Base-by-base conservation (phyloP, 768 basidiomycete genomes). In the Hygrophorus russula region DNA sequence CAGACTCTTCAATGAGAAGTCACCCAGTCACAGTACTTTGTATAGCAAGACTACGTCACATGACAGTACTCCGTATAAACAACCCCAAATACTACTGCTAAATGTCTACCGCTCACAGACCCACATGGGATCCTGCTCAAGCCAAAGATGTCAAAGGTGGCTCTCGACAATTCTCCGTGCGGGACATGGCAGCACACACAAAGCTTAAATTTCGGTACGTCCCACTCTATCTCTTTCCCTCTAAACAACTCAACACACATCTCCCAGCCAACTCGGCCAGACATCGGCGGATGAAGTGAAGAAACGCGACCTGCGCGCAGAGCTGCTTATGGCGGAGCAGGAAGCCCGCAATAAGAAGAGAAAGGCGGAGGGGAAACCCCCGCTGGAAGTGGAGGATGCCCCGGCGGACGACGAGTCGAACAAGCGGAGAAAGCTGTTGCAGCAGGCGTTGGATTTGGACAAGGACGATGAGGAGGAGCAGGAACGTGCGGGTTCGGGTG, bases 101-200 rank as follows among this genome's bases (percentile, higher is more conserved):
- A 30, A 88, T 89, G 87, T 90, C 88, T 42, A 91, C 86, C 68
- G 87, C 87, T 3, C 89, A 92, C 61, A 79, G 89, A 65, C 89
- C 89, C 53, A 93, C 89, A 77, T 98, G 93, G 93, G 88, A 93
- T 51, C 94, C 94, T 1, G 92, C 93, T 0, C 88, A 93, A 62
- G 94, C 88, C 28, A 78, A 80, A 53, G 90, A 96, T 64, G 81
- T 90, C 48, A 90, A 88, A 59, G 85, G 86, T 3, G 90, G 89
- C 46, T 92, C 91, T 41, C 78, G 89, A 46, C 90, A 94, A 57
- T 91, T 82, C 66, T 94, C 91, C 4, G 83, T 88, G 56, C 78
- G 87, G 49, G 91, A 96, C 59, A 85, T 97, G 76, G 89, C 94
- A 5, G 73, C 89, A 2, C 87, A 97, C 60, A 99, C 94, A 1